Evolutionary conservation across 2,329 filamentous ascomycete genomes (phyloP), one percentile per base, ranked within the genome.

Genomic region (Pezicula rhizophila): DNA sequence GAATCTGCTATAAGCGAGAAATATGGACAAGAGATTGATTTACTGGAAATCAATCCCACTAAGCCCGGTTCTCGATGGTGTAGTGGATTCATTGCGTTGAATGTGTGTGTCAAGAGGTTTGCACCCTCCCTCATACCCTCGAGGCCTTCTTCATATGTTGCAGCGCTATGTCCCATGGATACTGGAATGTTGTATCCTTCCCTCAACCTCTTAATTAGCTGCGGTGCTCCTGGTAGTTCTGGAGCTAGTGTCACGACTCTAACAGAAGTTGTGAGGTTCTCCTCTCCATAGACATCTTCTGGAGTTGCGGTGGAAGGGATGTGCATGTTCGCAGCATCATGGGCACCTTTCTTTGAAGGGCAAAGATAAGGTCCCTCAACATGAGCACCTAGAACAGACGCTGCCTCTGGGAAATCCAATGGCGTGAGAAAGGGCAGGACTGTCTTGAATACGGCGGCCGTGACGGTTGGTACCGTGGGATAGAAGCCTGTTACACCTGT

Each of bases 341-440:
- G 76, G 6, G 76, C 76, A 35, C 77, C 77, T 58, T 74, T 76
- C 58, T 79, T 79, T 3, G 64, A 62, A 1, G 73, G 69, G 50
- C 73, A 68, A 5, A 80, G 70, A 56, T 76, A 79, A 7, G 77
- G 77, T 2, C 77, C 77, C 68, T 80, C 77, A 15, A 69, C 68
- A 56, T 80, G 77, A n/a, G 75, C 75, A 26, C 77, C 77, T 1
- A 79, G 69, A 5, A 79, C 66, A 15, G 71, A 68, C n/a, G 77
- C 76, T 4, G 69, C 68, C 12, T 60, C 54, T 8, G 65, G 51
- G 44, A 73, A 69, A 10, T 66, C 57, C 18, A 68, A 65, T 12
- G 76, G 74, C 18, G 55, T 59, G 3, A 78, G 64, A 18, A 64
- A 68, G 1, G 76, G 74, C 4, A 79, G 67, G 35, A 76, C 61